These are phyloP conservation scores for Bjerkandera adusta DNA, from an alignment of 1,284 basidiomycete genomes.

Conservation along the genomic window DNA sequence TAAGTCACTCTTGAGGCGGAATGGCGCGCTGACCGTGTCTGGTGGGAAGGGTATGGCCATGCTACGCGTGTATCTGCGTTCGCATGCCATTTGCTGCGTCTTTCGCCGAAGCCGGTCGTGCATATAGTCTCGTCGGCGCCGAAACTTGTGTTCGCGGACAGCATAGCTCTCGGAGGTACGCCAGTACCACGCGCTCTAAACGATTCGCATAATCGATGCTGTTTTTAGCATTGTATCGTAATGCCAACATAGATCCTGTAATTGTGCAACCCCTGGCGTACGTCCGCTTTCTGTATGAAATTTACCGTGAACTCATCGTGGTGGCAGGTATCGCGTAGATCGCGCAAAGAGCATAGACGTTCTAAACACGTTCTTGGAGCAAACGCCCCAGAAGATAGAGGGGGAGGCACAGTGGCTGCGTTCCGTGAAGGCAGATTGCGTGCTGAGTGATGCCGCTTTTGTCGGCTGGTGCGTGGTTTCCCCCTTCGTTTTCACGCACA, in stretches of 20 bases:
- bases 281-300: slow-evolving; percentile 24
- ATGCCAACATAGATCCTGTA: slow-evolving; percentile 69
- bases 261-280: slow-evolving; percentile 73
- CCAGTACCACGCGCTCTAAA: not conserved
- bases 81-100: slow-evolving; percentile 49
- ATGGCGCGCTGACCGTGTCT: no score
- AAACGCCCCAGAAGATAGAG: slow-evolving; percentile 52
- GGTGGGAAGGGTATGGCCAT: slow-evolving; percentile 68
- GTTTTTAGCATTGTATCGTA: slow-evolving; percentile 51
- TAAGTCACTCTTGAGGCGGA: no score
- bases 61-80: slow-evolving; percentile 75
- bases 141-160: slow-evolving; percentile 60
- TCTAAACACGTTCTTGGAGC: slow-evolving; percentile 53
- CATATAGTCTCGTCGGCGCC: slow-evolving; percentile 70
- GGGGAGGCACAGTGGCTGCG: slow-evolving; percentile 60
- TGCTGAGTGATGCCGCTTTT: slow-evolving; percentile 77
- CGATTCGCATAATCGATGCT: not conserved
- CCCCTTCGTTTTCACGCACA: not conserved
- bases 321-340: slow-evolving; percentile 62
- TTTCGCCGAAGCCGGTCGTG: slow-evolving; percentile 41
- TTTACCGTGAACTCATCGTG: not conserved
- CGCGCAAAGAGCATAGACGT: slow-evolving; percentile 65
- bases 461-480: slow-evolving; percentile 62
- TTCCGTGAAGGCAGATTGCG: slow-evolving; percentile 51
- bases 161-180: slow-evolving; percentile 47